These are phyloP conservation scores for Globisporangium rhizosaccharum DNA, from an alignment of 352 stramenopile genomes.

Conservation along the genomic window DNA sequence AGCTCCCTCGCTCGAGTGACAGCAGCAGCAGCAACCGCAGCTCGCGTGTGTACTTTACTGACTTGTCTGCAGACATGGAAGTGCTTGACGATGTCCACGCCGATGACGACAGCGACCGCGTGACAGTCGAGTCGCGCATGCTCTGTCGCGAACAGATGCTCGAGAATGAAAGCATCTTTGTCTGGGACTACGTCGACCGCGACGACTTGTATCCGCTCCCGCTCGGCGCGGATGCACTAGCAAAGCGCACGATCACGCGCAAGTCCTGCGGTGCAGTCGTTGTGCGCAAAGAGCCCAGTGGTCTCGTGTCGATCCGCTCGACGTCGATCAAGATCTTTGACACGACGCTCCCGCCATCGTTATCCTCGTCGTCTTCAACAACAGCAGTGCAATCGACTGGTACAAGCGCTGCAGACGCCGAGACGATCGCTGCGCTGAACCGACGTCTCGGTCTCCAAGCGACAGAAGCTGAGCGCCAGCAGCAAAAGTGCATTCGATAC, in stretches of 20 bases:
- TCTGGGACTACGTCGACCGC: conserved; percentile 69
- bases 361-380: background rate
- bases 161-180: conserved; percentile 30
- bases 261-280: conserved; percentile 48
- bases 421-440: conserved; percentile 29
- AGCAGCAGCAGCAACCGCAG: background rate
- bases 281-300: conserved; percentile 30
- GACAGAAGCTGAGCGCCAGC: conserved; percentile 38
- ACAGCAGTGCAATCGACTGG: background rate
- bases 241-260: conserved; percentile 28
- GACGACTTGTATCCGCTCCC: conserved; percentile 42
- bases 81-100: conserved; percentile 22
- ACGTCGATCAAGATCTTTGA: conserved; percentile 58
- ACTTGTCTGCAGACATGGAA: conserved; percentile 37
- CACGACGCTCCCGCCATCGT: conserved; percentile 20
- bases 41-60: conserved; percentile 44
- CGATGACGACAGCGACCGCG: conserved; percentile 15
- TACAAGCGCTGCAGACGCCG: conserved; percentile 13
- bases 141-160: conserved; percentile 36
- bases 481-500: conserved; percentile 45
- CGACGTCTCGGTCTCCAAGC: conserved; percentile 50
- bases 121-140: conserved; percentile 55
- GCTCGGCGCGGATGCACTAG: conserved; percentile 5
- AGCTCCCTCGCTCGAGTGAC: conserved; percentile 1
- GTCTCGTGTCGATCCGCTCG: conserved; percentile 51